phyloP scores from a whole-genome alignment of 352 stramenopile species.

The Paralagenidium karlingii region DNA sequence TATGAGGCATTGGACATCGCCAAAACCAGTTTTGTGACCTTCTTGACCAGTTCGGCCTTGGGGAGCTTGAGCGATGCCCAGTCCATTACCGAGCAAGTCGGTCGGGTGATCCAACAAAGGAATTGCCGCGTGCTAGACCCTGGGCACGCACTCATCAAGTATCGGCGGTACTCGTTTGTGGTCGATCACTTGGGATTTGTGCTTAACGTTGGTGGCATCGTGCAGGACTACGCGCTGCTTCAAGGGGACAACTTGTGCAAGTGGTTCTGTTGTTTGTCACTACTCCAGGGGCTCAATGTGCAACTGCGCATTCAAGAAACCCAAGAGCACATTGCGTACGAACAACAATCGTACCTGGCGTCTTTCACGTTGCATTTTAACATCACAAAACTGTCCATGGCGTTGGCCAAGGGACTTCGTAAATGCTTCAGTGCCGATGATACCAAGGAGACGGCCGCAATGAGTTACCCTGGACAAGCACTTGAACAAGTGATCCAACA shows the following conservation, averaged over 20 bases:
- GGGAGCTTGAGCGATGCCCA: background rate
- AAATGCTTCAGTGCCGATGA: slow-evolving; percentile 27
- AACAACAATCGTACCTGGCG: slow-evolving; percentile 88
- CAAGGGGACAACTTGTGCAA: slow-evolving; percentile 40
- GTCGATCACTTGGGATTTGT: slow-evolving; percentile 92
- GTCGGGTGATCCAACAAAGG: background rate
- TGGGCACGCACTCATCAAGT: slow-evolving; percentile 82
- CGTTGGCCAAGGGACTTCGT: slow-evolving; percentile 47
- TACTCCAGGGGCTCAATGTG: slow-evolving; percentile 72
- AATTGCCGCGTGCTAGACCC: slow-evolving; percentile 82
- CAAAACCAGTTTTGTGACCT: slow-evolving; percentile 10
- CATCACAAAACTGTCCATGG: slow-evolving; percentile 44
- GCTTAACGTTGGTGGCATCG: slow-evolving; percentile 84
- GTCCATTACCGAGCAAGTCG: background rate
- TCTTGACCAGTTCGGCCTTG: background rate
- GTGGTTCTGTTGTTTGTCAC: slow-evolving; percentile 52
- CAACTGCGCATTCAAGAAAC: slow-evolving; percentile 64
- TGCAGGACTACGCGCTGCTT: slow-evolving; percentile 38
- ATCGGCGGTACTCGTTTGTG: slow-evolving; percentile 87
- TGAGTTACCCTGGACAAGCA: too few relatives aligned
- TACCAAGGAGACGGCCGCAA: too few relatives aligned
- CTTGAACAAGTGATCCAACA: too few relatives aligned
- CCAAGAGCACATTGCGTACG: slow-evolving; percentile 89
- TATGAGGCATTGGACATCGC: slow-evolving; percentile 61
- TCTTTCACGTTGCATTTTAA: slow-evolving; percentile 86